These are phyloP conservation scores for Prunus mume DNA, from an alignment of 306 rosid genomes.

Conservation along the genomic window DNA sequence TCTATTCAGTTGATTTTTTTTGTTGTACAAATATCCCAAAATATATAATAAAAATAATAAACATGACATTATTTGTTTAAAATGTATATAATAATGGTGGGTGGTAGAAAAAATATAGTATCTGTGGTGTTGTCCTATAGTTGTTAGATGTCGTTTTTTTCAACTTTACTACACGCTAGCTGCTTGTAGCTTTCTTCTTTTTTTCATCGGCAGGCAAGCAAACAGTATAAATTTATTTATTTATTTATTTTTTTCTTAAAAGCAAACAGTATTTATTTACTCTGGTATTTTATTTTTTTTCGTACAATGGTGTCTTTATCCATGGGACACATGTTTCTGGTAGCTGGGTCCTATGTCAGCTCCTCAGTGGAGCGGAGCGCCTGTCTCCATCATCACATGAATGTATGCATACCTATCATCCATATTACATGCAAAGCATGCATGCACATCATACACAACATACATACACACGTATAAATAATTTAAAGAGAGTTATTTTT, in stretches of 20 bases:
- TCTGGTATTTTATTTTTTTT: background rate
- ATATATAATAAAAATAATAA: too few species aligned
- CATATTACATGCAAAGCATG: background rate
- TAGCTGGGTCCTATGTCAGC: background rate
- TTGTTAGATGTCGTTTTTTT: background rate
- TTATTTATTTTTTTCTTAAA: background rate
- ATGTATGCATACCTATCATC: background rate
- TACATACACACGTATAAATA: too few species aligned
- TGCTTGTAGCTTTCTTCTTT: background rate
- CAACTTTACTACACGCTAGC: background rate
- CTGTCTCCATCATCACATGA: constrained; percentile 13
- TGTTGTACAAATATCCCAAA: too few species aligned
- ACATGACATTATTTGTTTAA: background rate
- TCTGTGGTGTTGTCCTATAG: background rate
- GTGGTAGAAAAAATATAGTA: background rate
- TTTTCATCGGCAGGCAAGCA: background rate
- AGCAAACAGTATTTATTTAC: background rate
- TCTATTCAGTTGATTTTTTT: too few species aligned
- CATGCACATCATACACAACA: background rate
- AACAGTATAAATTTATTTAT: background rate
- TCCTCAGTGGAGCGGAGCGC: background rate
- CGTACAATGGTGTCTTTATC: constrained; percentile 1
- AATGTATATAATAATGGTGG: background rate
- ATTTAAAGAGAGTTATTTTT: too few species aligned
- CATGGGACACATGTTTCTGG: constrained; percentile 12